Evolutionary conservation across 2,329 filamentous ascomycete genomes (phyloP), one percentile per base, ranked within the genome.

Genomic region (Trichoderma sp.): DNA sequence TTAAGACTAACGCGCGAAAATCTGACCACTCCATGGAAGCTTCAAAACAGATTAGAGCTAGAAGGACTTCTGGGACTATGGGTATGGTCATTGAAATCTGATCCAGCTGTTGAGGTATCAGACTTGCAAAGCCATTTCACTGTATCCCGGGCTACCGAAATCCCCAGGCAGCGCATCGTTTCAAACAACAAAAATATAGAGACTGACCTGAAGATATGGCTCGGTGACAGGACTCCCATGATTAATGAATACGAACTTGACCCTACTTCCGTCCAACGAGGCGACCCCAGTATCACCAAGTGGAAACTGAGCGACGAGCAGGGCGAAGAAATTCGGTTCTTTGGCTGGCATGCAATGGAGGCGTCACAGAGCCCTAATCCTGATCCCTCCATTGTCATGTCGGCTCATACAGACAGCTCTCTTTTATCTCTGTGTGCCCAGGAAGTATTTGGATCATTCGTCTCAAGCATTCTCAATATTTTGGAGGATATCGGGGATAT

Each of bases 381-480:
- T 1, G 6, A 0, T 2, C 41, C 16, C 0, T 45, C 4, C 6
- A 45, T 0, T 8, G 3, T 50, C 3, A 9, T 5, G 7, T 50
- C 41, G 18, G 3, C 8, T 4, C 4, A 4, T 5, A 50, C 45
- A 21, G n/a, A n/a, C 18, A 11, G 45, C 18, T 21, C 45, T 50
- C 45, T n/a, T 50, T 50, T 50, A 50, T 50, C 45, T 11, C 18
- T 50, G 0, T 50, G 45, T 50, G n/a, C 2, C 4, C 45, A 50
- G 18, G 45, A 50, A 0, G 45, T n/a, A 4, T 50, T 50, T 21
- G 45, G 45, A 0, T 50, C n/a, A 4, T 50, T 50, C 45, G 6
- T 50, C 45, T 1, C 45, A 0, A 21, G 45, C 8, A 21, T 50
- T 9, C 18, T 50, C 7, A 16, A 50, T 0, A 50, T 50, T 21